Percentiles rank a stretch among this genome's conserved stretches.
Evolutionary conservation across 306 rosid species (phyloP).

Genomic region (Castanea sativa): DNA sequence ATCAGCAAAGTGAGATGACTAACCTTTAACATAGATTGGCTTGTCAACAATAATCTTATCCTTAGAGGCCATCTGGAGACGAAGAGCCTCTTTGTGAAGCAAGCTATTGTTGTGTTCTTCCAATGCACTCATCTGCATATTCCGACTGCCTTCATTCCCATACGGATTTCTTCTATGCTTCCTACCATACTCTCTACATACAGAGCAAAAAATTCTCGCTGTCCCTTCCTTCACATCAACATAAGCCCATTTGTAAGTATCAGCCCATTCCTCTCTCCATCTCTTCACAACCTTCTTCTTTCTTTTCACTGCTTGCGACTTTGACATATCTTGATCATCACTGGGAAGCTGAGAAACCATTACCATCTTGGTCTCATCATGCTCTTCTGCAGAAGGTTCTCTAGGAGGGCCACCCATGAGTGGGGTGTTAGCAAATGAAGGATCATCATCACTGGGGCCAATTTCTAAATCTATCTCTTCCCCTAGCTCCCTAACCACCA

Average conservation of each 20-base stretch:
- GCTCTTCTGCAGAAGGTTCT: conserved; percentile 81
- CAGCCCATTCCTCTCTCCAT: conserved; percentile 99
- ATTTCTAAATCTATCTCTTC: conserved; percentile 98
- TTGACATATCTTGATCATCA: conserved; percentile 77
- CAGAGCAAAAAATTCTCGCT: conserved; percentile 96
- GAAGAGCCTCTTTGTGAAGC: conserved; percentile 99
- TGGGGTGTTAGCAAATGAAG: conserved; percentile 71
- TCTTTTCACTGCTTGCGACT: conserved; percentile 62
- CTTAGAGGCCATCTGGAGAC: conserved; percentile 95
- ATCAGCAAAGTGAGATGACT: conserved; percentile 24
- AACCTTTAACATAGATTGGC: conserved; percentile 92
- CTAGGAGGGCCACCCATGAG: conserved; percentile 67
- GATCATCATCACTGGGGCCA: conserved; percentile 96
- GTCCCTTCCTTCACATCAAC: conserved; percentile 96
- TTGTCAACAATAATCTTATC: conserved; percentile 83
- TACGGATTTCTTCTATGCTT: conserved; percentile 97
- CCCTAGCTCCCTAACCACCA: conserved; percentile 88
- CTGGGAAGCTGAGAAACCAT: conserved; percentile 78
- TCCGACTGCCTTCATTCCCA: conserved; percentile 98
- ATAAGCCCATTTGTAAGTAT: conserved; percentile 97
- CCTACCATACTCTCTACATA: conserved; percentile 93
- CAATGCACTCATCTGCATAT: conserved; percentile 99
- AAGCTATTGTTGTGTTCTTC: conserved; percentile 97
- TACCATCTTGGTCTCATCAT: conserved; percentile 72
- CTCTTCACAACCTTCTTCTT: conserved; percentile 98